A percentile compares a stretch with the other conserved stretches of the same genome.
phyloP scores from a whole-genome alignment of 2,329 filamentous ascomycete genomes.

The Xylaria sp. region DNA sequence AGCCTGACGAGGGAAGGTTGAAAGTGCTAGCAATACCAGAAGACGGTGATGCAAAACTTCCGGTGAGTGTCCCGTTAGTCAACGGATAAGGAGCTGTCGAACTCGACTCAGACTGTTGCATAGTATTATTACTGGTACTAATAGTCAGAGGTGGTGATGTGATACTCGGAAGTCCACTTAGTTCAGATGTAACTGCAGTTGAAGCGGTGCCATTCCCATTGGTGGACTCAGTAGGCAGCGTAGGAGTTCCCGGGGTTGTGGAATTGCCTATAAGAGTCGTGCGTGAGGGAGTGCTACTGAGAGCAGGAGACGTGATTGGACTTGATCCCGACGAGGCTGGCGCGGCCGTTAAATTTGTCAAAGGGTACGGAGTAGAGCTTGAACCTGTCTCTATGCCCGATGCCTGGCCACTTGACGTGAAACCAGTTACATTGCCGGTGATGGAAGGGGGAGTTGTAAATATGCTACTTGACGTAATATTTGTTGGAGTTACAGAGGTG shows the following conservation, averaged over 20 bases:
- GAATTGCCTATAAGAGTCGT: conserved; percentile 2
- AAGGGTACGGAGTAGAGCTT: background rate
- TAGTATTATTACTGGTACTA: conserved; percentile 1
- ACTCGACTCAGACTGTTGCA: background rate
- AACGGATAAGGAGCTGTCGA: conserved; percentile 21
- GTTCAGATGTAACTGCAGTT: background rate
- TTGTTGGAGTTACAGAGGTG: background rate
- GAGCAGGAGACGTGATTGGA: conserved; percentile 5
- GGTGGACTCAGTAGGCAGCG: conserved; percentile 1
- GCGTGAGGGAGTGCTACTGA: background rate
- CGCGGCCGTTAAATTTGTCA: conserved; percentile 17
- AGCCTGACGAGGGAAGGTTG: conserved; percentile 7
- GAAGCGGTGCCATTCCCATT: conserved; percentile 7
- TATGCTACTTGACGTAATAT: conserved; percentile 8
- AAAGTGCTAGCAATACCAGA: conserved; percentile 7
- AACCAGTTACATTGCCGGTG: background rate
- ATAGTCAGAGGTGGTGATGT: conserved; percentile 13
- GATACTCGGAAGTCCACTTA: conserved; percentile 3
- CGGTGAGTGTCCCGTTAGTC: conserved; percentile 19
- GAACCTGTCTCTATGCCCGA: conserved; percentile 7
- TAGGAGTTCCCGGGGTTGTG: background rate
- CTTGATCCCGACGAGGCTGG: background rate
- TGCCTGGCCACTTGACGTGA: background rate
- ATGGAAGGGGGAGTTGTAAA: background rate
- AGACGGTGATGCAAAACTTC: conserved; percentile 6